phyloP scores from a whole-genome alignment of 768 basidiomycete species.

The Tricholoma hemisulphureum region DNA sequence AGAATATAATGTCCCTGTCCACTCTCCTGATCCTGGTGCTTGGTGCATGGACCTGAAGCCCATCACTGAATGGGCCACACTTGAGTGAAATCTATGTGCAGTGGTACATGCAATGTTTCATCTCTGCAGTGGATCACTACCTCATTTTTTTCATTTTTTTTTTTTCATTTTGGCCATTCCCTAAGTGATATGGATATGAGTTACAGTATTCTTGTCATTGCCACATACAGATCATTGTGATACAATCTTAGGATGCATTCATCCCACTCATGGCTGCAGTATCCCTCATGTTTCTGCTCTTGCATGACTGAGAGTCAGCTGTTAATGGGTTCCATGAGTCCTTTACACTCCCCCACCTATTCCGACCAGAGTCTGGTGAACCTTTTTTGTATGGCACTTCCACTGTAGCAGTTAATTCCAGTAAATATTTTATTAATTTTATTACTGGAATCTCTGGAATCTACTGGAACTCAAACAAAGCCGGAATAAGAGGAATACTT shows the following conservation, averaged over 20 bases:
- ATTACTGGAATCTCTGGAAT: no score
- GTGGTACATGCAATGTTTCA: slow-evolving; percentile 5
- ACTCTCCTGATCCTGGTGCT: neutral
- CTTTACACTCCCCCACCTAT: no score
- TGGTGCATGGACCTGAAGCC: neutral
- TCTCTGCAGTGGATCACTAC: neutral
- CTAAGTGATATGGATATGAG: slow-evolving; percentile 4
- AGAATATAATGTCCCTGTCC: neutral
- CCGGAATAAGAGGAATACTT: no score
- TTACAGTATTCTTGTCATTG: neutral
- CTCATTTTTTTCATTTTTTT: neutral
- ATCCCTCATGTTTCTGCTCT: slow-evolving; percentile 5
- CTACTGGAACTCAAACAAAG: no score
- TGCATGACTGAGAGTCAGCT: neutral
- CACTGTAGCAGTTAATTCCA: no score
- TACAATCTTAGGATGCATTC: slow-evolving; percentile 11
- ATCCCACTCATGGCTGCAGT: slow-evolving; percentile 13
- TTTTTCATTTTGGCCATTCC: slow-evolving; percentile 7
- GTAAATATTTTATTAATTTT: no score
- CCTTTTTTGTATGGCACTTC: no score
- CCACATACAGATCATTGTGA: neutral
- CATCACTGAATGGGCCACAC: neutral
- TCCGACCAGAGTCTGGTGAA: no score
- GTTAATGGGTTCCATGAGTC: neutral
- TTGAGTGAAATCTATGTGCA: slow-evolving; percentile 7